Base-by-base conservation (phyloP, 2,329 filamentous ascomycete species). In the Penicillium sp. region DNA sequence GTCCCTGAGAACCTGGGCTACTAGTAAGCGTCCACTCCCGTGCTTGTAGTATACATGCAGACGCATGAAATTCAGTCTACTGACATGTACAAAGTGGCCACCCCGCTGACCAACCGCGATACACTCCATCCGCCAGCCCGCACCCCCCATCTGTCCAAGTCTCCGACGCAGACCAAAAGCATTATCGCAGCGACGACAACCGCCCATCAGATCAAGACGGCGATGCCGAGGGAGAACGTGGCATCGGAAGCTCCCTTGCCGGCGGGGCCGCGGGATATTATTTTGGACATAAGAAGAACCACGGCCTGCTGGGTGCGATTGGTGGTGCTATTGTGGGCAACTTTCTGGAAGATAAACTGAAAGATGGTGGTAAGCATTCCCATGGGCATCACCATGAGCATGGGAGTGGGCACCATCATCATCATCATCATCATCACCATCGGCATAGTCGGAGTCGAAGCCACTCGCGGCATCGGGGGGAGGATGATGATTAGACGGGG, bases 181-280 rank as follows among this genome's bases (percentile, higher is more conserved):
- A 61, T 6, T 52, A 58, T 14, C 38, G 39, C 31, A 57, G 62
- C 17, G 41, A 37, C 4, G 61, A 66, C 3, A 61, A 63, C 5
- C 50, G 42, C n/a, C 54, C 55, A 22, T 43, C 53, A n/a, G 60
- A 58, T 11, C 58, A 57, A 25, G 63, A 61, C 38, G 66, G 51
- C 28, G 67, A 66, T 25, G 67, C 60, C 51, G 83, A 80, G 28
- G 57, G 57, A 51, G 85, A 87, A 61, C 82, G 85, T 57, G 85
- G 84, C 39, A 74, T 87, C 5, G 80, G 83, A 67, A 83, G 85
- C 49, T 81, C 84, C 3, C 71, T 86, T 4, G 82, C 81, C 14
- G 86, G 86, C 45, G 84, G 82, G 45, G 78, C 83, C 3, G 83
- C 84, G 4, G 86, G 85, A 1, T 82, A 81, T 63, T 81, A 83